Conservation (phyloP, 305 asterid species). For the Rubia peregrina region DNA sequence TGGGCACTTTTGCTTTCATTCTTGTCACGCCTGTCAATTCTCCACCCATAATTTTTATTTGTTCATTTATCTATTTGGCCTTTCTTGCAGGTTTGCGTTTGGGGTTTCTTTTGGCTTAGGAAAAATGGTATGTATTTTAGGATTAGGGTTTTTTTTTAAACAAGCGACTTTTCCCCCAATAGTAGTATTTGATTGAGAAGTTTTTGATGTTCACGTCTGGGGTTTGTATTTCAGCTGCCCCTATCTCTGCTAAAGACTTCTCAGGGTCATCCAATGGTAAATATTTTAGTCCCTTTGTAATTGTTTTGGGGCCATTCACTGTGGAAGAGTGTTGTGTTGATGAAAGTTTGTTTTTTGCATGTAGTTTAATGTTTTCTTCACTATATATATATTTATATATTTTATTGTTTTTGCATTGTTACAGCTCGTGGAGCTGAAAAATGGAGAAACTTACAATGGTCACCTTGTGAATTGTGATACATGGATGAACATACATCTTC, state of each 20-base stretch:
- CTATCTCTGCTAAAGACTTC: slow-evolving; percentile 88
- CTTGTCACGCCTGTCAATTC: neutral
- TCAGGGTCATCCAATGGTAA: slow-evolving; percentile 93
- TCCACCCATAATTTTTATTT: neutral
- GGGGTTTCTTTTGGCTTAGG: neutral
- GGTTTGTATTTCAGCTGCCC: slow-evolving; percentile 53
- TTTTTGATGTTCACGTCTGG: neutral
- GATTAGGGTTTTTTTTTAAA: neutral
- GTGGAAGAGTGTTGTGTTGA: too few species aligned
- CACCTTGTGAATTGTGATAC: slow-evolving; percentile 95
- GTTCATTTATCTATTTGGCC: too few species aligned
- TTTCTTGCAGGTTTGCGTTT: neutral
- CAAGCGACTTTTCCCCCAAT: neutral
- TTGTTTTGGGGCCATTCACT: neutral
- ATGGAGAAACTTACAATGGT: slow-evolving; percentile 95
- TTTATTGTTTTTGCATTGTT: neutral
- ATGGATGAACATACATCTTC: slow-evolving; percentile 98
- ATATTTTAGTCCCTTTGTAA: slow-evolving; percentile 4
- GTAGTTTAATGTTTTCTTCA: neutral
- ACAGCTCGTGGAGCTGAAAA: slow-evolving; percentile 88
- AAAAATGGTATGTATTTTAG: neutral
- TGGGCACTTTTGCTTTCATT: too few species aligned
- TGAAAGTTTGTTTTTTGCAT: too few species aligned
- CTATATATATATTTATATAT: neutral
- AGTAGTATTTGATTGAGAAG: neutral